Evolutionary conservation across 345 rosid genomes (phyloP), one percentile per base, ranked within the genome.

Genomic region (Diplotaxis tenuifolia): DNA sequence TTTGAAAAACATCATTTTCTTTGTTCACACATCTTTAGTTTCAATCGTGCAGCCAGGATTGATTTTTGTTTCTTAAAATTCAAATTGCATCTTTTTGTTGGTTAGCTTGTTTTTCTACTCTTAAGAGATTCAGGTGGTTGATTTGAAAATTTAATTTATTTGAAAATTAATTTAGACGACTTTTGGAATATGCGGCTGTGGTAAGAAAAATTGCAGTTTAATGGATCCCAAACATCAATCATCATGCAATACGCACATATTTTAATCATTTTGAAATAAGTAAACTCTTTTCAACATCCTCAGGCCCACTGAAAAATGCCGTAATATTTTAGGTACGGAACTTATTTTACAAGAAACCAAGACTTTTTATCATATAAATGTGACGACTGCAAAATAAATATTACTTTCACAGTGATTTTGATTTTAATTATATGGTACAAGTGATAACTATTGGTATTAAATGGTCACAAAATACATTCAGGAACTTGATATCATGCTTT

Each of bases 131-230:
- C 70, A 45, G 60, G 69, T 54, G 64, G 34, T 61, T 28, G 75
- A 16, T 70, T 55, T 55, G 25, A 69, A n/a, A n/a, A n/a, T n/a
- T n/a, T n/a, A n/a, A n/a, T n/a, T n/a, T n/a, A 16, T 70, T 55
- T 55, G 25, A 69, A 69, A 27, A 70, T 8, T 63, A 70, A 63
- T 76, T 21, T 76, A 69, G 75, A 70, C 79, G 79, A 76, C 79
- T 76, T 75, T 76, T 76, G 79, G 75, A 70, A 76, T 69, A 68
- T 75, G 70, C 66, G 45, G 27, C 9, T 68, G 42, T n/a, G 42
- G 29, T 57, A 27, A 16, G n/a, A 73, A n/a, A n/a, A n/a, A n/a
- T n/a, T n/a, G n/a, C n/a, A n/a, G n/a, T n/a, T n/a, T 31, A 68
- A 54, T 40, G 62, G 58, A 54, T 68, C 15, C 56, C 49, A 68